These are phyloP conservation scores for Cutaneotrichosporon cutaneum DNA, from an alignment of 1,284 basidiomycete species.

Conservation along the genomic window DNA sequence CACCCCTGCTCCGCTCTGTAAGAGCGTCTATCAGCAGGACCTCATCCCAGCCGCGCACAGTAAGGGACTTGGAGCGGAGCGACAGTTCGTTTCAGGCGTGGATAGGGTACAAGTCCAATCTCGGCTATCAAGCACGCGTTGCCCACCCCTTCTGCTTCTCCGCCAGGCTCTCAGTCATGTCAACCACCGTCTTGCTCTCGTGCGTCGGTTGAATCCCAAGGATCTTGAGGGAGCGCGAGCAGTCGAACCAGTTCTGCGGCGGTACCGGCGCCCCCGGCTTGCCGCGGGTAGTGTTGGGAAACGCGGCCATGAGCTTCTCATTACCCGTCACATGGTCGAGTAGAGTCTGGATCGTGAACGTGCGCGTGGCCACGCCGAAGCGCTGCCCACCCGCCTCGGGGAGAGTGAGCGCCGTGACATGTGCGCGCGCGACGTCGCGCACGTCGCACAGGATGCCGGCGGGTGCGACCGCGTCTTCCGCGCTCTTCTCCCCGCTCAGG, in stretches of 20 bases:
- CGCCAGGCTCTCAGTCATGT: slow-evolving; percentile 29
- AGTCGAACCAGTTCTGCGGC: slow-evolving; percentile 30
- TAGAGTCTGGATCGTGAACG: slow-evolving; percentile 28
- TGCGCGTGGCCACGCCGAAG: slow-evolving; percentile 29
- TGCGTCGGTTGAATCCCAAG: slow-evolving; percentile 19
- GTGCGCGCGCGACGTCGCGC: slow-evolving; percentile 29
- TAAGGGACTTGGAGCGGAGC: no score
- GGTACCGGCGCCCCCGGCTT: slow-evolving; percentile 23
- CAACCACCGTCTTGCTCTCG: slow-evolving; percentile 29
- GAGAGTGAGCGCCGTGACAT: slow-evolving; percentile 25
- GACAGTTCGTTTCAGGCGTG: no score
- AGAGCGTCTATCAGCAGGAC: no score
- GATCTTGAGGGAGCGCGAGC: slow-evolving; percentile 20
- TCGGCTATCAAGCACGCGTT: not conserved
- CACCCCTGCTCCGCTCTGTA: no score
- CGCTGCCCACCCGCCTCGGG: slow-evolving; percentile 29
- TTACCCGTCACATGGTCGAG: slow-evolving; percentile 22
- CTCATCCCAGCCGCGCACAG: no score
- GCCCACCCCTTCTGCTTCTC: slow-evolving; percentile 18
- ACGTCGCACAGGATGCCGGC: slow-evolving; percentile 34
- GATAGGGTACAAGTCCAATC: not conserved
- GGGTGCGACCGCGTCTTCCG: slow-evolving; percentile 28
- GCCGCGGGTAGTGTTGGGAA: slow-evolving; percentile 24
- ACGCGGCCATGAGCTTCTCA: slow-evolving; percentile 17
- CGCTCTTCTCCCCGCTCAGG: slow-evolving; percentile 28